Conservation (phyloP, 2,329 filamentous ascomycete species). For the Microascus cirrosus region DNA sequence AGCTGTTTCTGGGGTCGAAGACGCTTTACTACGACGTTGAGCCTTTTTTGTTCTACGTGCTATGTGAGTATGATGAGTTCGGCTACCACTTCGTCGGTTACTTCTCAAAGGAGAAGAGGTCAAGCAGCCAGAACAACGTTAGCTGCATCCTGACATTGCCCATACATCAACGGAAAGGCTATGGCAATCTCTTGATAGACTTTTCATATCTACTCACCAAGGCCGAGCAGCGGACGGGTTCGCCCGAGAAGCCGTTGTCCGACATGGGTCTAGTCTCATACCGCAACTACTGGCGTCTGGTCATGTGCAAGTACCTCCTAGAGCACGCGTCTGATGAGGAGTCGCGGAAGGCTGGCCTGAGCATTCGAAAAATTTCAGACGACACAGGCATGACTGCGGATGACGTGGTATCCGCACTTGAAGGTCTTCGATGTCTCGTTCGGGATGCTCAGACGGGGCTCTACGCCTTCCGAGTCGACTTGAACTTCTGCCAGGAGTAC, state of each 20-base stretch:
- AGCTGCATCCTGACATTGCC: constrained; percentile 93
- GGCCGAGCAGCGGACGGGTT: constrained; percentile 87
- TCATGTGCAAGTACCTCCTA: constrained; percentile 76
- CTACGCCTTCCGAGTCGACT: constrained; percentile 82
- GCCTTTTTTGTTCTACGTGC: constrained; percentile 92
- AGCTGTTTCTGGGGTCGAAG: constrained; percentile 96
- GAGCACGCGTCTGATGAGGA: constrained; percentile 24
- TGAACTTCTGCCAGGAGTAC: constrained; percentile 76
- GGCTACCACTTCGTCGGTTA: constrained; percentile 98
- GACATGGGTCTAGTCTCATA: constrained; percentile 98
- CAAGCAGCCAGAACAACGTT: constrained; percentile 91
- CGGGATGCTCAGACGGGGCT: constrained; percentile 78
- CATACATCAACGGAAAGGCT: constrained; percentile 94
- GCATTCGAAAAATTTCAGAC: constrained; percentile 62
- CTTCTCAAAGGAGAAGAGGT: constrained; percentile 96
- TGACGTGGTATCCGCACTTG: constrained; percentile 87
- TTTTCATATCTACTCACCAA: constrained; percentile 95
- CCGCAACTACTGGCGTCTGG: constrained; percentile 89
- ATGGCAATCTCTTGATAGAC: constrained; percentile 92
- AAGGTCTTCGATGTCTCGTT: constrained; percentile 80
- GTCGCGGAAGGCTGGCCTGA: constrained; percentile 28
- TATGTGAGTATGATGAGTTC: constrained; percentile 84
- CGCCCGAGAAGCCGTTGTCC: constrained; percentile 91
- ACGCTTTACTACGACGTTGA: constrained; percentile 98
- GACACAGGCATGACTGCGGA: constrained; percentile 92